phyloP scores from a whole-genome alignment of 768 basidiomycete species.

The Amanita inopinata region DNA sequence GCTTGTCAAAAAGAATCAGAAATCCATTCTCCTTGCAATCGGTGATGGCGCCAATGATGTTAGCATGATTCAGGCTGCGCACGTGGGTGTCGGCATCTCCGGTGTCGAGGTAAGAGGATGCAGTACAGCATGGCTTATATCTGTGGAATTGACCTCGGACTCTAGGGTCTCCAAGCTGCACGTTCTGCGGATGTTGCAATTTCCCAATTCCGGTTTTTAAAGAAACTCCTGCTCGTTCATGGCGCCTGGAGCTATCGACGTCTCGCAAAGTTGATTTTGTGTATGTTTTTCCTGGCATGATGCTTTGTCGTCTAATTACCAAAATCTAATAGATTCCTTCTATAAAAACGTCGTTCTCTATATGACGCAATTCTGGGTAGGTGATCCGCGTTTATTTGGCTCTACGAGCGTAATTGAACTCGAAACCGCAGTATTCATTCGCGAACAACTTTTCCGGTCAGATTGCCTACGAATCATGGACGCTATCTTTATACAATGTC shows the following conservation, averaged over 20 bases:
- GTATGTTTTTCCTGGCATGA: conserved; percentile 30
- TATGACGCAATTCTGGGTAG: conserved; percentile 98
- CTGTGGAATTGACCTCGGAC: neutral
- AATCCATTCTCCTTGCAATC: conserved; percentile 89
- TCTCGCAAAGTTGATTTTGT: conserved; percentile 90
- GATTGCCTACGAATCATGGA: conserved; percentile 98
- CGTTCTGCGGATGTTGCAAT: conserved; percentile 96
- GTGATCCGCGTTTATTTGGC: conserved; percentile 9
- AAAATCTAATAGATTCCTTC: conserved; percentile 65
- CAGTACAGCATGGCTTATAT: neutral
- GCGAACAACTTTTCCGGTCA: conserved; percentile 99
- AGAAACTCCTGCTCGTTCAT: conserved; percentile 92
- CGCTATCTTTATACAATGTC: conserved; percentile 93
- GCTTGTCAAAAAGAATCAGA: conserved; percentile 95
- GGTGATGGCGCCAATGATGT: conserved; percentile 99
- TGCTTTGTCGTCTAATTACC: conserved; percentile 6
- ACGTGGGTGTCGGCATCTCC: conserved; percentile 95
- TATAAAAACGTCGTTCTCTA: conserved; percentile 99
- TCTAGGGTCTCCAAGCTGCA: conserved; percentile 92
- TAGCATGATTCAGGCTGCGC: conserved; percentile 98
- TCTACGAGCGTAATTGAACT: conserved; percentile 4
- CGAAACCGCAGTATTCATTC: conserved; percentile 74
- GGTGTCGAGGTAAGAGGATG: conserved; percentile 70
- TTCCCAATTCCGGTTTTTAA: conserved; percentile 92
- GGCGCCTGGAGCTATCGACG: conserved; percentile 98